Percentiles rank a stretch among this genome's conserved stretches.
phyloP scores from a whole-genome alignment of 2,329 filamentous ascomycete species.

The Fusarium sp. region DNA sequence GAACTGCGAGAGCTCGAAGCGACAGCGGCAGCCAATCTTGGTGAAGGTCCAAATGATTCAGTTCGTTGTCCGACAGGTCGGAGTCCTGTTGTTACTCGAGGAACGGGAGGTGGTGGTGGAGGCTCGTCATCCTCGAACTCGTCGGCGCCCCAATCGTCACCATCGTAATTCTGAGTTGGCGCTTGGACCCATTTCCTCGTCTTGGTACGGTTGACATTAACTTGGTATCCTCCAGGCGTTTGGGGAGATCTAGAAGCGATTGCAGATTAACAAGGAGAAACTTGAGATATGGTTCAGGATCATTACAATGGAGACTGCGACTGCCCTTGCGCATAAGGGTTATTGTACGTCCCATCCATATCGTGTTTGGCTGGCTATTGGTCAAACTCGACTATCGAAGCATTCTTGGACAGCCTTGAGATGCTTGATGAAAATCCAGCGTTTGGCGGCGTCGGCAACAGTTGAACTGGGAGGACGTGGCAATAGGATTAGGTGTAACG shows the following conservation, averaged over 20 bases:
- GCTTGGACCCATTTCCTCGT: slow-evolving; percentile 97
- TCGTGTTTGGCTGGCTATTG: slow-evolving; percentile 24
- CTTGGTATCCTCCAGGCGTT: slow-evolving; percentile 70
- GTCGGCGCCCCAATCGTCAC: slow-evolving; percentile 90
- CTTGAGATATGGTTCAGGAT: neutral
- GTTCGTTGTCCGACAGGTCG: slow-evolving; percentile 50
- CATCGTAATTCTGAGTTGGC: slow-evolving; percentile 87
- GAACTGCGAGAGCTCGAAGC: slow-evolving; percentile 44
- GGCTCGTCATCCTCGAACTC: slow-evolving; percentile 70
- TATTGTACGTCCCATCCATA: slow-evolving; percentile 50
- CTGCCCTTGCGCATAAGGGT: slow-evolving; percentile 47
- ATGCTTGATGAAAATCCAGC: slow-evolving; percentile 1
- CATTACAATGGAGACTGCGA: slow-evolving; percentile 48
- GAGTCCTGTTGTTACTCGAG: slow-evolving; percentile 45
- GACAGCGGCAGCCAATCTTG: slow-evolving; percentile 43
- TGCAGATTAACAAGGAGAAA: slow-evolving; percentile 24
- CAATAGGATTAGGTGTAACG: slow-evolving; percentile 23
- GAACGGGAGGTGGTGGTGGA: slow-evolving; percentile 52
- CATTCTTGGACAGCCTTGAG: slow-evolving; percentile 40
- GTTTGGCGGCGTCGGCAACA: slow-evolving; percentile 14
- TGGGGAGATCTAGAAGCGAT: slow-evolving; percentile 46
- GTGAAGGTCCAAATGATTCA: slow-evolving; percentile 44
- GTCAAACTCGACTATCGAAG: slow-evolving; percentile 35
- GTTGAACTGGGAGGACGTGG: slow-evolving; percentile 12
- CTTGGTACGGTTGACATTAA: slow-evolving; percentile 89